Percentiles rank a stretch among this genome's conserved stretches.
These are phyloP conservation scores for Tulasnella sp. DNA, from an alignment of 768 basidiomycete genomes.

Conservation along the genomic window DNA sequence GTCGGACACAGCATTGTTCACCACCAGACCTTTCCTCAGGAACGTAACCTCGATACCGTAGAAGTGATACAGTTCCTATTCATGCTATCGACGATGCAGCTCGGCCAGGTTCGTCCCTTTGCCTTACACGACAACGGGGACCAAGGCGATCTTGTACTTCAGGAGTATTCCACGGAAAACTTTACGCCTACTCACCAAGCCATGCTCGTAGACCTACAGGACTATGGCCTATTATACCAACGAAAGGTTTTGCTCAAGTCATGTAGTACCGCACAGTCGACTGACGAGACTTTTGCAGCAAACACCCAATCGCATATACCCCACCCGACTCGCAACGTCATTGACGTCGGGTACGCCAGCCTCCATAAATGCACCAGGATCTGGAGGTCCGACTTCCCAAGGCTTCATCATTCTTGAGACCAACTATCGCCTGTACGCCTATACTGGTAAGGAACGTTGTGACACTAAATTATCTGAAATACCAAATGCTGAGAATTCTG, in stretches of 20 bases:
- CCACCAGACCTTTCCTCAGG: conserved; percentile 32
- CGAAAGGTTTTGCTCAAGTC: conserved; percentile 39
- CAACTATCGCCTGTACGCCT: conserved; percentile 96
- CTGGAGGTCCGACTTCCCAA: conserved; percentile 29
- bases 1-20: neutral
- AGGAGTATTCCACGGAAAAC: conserved; percentile 85
- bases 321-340: conserved; percentile 88
- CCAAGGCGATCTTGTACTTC: conserved; percentile 7
- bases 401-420: conserved; percentile 96
- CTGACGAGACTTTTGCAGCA: neutral
- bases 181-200: conserved; percentile 65
- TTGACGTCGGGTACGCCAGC: conserved; percentile 83
- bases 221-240: conserved; percentile 91
- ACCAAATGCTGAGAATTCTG: conserved; percentile 5
- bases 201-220: conserved; percentile 85
- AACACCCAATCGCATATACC: conserved; percentile 62
- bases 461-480: neutral
- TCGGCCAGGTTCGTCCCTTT: conserved; percentile 55
- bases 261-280: neutral
- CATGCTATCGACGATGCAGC: conserved; percentile 94
- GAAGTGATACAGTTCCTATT: conserved; percentile 90
- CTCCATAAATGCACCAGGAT: conserved; percentile 47
- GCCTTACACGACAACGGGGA: conserved; percentile 17
- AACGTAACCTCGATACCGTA: conserved; percentile 82
- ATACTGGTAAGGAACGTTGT: conserved; percentile 54